Conservation (phyloP, 441 rosid species). For the Flueggea neowawraea region DNA sequence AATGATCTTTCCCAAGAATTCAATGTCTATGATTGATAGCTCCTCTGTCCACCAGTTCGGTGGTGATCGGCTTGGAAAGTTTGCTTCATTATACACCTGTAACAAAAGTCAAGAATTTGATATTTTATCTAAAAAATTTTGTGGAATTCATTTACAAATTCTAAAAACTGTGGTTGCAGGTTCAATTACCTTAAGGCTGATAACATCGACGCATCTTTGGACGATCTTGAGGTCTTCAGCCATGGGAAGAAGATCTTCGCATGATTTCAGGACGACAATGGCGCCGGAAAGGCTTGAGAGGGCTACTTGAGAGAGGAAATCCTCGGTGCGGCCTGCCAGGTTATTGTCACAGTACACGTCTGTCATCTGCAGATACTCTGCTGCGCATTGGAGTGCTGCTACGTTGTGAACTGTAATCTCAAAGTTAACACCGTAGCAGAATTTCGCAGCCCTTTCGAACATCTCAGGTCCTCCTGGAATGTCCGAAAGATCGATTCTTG, state of each 20-base stretch:
- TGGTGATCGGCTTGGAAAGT: constrained; percentile 81
- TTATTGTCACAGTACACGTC: constrained; percentile 81
- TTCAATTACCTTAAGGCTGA: constrained; percentile 44
- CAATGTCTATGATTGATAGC: constrained; percentile 60
- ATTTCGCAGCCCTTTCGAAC: constrained; percentile 87
- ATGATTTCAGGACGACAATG: constrained; percentile 69
- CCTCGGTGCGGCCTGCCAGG: constrained; percentile 78
- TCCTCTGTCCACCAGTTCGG: constrained; percentile 97
- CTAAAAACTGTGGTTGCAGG: too few species aligned
- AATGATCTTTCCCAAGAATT: constrained; percentile 48
- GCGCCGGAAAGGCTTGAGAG: constrained; percentile 79
- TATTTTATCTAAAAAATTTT: too few species aligned
- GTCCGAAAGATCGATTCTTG: constrained; percentile 56
- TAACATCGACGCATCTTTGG: constrained; percentile 59
- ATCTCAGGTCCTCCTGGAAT: constrained; percentile 91
- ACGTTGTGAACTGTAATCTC: constrained; percentile 82
- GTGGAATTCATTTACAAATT: too few species aligned
- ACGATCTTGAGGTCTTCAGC: constrained; percentile 70
- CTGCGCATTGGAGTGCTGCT: constrained; percentile 75
- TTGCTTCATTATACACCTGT: constrained; percentile 72
- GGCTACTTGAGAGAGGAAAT: constrained; percentile 81
- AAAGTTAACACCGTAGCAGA: constrained; percentile 92
- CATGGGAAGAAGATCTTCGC: constrained; percentile 68
- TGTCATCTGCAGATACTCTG: constrained; percentile 87
- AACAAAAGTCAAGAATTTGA: background rate